Evolutionary conservation across 257 asterid genomes (phyloP), one percentile per base, ranked within the genome.

Genomic region (Paulownia fortunei): DNA sequence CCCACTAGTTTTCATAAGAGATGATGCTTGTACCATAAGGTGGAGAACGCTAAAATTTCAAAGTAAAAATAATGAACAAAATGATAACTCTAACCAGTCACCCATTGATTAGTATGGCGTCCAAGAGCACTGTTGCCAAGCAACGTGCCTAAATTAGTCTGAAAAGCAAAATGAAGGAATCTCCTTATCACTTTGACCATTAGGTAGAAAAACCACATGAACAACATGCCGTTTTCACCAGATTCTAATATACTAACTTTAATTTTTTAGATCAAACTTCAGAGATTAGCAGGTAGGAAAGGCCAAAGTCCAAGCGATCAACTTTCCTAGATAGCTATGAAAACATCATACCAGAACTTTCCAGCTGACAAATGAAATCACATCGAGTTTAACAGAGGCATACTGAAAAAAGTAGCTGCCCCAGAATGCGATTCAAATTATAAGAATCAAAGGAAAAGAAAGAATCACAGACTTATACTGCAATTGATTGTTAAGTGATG

Each of bases 361-460:
- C 8, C 61, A 42, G 58, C 46, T 12, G 36, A 24, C 16, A 72
- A 59, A 59, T 15, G 26, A 58, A 32, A 58, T 15, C 21, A 6
- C 19, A 54, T 42, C 47, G 8, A 62, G 27, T 10, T 19, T 26
- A 36, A 46, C 60, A 42, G 27, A 34, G 15, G 23, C 67, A 49
- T n/a, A 21, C 21, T 27, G 8, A 74, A 62, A 69, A 36, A 47
- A 61, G 72, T 41, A 75, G 78, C 36, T 64, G 6, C 64, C 59
- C 11, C 63, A 15, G 8, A 42, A 37, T 47, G 73, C 47, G 1
- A 36, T 56, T 49, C 21, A 27, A 23, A 24, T 46, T 6, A 18
- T 5, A 62, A 6, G 7, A 37, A 4, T 59, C 32, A 54, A 6
- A 10, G 1, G 61, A 11, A 32, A 58, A 21, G 36, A 76, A 61